These are phyloP conservation scores for Talaromyces amestolkiae DNA, from an alignment of 2,329 filamentous ascomycete genomes.

Conservation along the genomic window DNA sequence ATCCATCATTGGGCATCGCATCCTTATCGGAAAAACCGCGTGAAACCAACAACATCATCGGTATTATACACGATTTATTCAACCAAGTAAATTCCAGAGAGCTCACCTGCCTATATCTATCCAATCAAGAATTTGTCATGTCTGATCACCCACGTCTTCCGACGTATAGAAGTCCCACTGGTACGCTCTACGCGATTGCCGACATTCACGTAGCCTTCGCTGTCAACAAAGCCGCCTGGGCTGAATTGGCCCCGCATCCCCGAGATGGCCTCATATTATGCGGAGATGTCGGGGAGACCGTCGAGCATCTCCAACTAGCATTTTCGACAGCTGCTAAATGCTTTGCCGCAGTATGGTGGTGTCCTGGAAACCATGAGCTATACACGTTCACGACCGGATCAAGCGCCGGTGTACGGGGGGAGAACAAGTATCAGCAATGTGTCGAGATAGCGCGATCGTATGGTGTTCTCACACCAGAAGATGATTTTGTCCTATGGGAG, in stretches of 20 bases:
- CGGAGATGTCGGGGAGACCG: slow-evolving; percentile 17
- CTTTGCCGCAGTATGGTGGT: slow-evolving; percentile 19
- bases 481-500: slow-evolving; percentile 18
- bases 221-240: slow-evolving; percentile 14
- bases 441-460: slow-evolving; percentile 16
- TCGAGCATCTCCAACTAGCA: slow-evolving; percentile 16
- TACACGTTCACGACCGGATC: slow-evolving; percentile 16
- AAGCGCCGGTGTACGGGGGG: slow-evolving; percentile 12
- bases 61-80: background rate
- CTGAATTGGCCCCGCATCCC: slow-evolving; percentile 18
- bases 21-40: background rate
- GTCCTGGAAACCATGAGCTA: slow-evolving; percentile 19
- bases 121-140: background rate
- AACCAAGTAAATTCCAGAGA: background rate
- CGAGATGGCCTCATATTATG: slow-evolving; percentile 17
- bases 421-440: slow-evolving; percentile 17
- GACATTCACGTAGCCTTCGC: slow-evolving; percentile 16
- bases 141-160: background rate
- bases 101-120: too few species aligned
- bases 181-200: slow-evolving; percentile 18
- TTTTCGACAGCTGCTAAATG: slow-evolving; percentile 14
- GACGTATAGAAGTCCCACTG: background rate
- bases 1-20: background rate
- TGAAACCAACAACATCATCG: background rate
- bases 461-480: slow-evolving; percentile 16